phyloP scores from a whole-genome alignment of 2,329 filamentous ascomycete genomes.

The Aspergillus sp. region DNA sequence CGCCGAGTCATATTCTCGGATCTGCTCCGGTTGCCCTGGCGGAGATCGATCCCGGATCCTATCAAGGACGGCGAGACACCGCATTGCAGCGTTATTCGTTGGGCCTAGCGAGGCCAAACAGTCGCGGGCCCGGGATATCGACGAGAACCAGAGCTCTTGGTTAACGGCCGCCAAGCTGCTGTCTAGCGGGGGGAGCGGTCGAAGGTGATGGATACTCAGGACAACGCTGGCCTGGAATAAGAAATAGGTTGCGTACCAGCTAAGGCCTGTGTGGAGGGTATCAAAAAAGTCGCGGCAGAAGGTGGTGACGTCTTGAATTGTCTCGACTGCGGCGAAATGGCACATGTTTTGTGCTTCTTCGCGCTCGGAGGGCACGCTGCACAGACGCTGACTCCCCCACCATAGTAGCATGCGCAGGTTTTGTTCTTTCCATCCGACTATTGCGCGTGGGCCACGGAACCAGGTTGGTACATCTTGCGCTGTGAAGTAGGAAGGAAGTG shows the following conservation, averaged over 20 bases:
- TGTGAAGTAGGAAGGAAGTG: constrained; percentile 20
- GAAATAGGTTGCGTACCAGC: constrained; percentile 27
- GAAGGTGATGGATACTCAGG: constrained; percentile 14
- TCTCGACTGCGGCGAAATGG: constrained; percentile 18
- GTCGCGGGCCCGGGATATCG: constrained; percentile 11
- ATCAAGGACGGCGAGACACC: constrained; percentile 17
- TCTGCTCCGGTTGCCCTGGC: neutral
- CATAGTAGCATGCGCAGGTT: constrained; percentile 24
- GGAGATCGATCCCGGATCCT: constrained; percentile 4
- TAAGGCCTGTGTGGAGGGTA: constrained; percentile 15
- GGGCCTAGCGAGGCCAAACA: constrained; percentile 13
- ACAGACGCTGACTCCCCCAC: constrained; percentile 21
- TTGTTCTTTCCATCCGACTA: constrained; percentile 25
- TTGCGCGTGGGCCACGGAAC: constrained; percentile 21
- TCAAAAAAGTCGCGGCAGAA: constrained; percentile 14
- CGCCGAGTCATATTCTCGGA: no score
- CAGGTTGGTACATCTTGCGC: constrained; percentile 15
- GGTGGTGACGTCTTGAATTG: constrained; percentile 19
- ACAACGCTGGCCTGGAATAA: constrained; percentile 24
- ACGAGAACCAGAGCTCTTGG: constrained; percentile 15
- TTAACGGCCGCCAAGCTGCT: neutral
- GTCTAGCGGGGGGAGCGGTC: neutral
- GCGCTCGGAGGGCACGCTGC: constrained; percentile 4
- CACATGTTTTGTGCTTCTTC: constrained; percentile 21
- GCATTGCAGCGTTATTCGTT: constrained; percentile 13